phyloP scores from a whole-genome alignment of 164 flowering plant species.

The Warburgia ugandensis region DNA sequence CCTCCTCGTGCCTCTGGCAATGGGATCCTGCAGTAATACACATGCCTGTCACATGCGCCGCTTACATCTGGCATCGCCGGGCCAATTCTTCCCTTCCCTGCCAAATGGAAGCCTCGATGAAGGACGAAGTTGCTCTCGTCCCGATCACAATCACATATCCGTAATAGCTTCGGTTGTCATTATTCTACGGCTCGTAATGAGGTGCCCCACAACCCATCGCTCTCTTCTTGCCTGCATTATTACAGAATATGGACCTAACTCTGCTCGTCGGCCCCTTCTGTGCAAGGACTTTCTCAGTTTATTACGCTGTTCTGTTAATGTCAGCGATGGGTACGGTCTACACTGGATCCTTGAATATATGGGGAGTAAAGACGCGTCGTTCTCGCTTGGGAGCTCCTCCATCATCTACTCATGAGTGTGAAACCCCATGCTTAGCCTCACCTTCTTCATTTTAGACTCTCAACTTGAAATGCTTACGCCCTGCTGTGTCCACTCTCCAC shows the following conservation, averaged over 20 bases:
- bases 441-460: too few species aligned
- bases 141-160: conserved; percentile 6
- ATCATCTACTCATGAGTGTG: background rate
- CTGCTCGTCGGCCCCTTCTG: background rate
- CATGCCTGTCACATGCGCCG: conserved; percentile 12
- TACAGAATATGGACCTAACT: background rate
- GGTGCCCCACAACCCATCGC: conserved; percentile 6
- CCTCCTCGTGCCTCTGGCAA: background rate
- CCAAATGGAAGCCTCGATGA: background rate
- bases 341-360: background rate
- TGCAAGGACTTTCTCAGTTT: background rate
- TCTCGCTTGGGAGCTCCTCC: background rate
- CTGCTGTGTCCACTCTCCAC: too few species aligned
- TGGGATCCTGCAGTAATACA: background rate
- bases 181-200: conserved; percentile 8
- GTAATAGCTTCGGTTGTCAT: conserved; percentile 2
- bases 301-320: background rate
- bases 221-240: conserved; percentile 1
- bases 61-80: background rate
- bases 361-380: background rate
- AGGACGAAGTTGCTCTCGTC: background rate
- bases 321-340: background rate
- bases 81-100: background rate
- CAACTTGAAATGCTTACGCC: too few species aligned
- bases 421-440: background rate